phyloP scores from a whole-genome alignment of 2,329 filamentous ascomycete species.

The Tricladium varicosporioides region DNA sequence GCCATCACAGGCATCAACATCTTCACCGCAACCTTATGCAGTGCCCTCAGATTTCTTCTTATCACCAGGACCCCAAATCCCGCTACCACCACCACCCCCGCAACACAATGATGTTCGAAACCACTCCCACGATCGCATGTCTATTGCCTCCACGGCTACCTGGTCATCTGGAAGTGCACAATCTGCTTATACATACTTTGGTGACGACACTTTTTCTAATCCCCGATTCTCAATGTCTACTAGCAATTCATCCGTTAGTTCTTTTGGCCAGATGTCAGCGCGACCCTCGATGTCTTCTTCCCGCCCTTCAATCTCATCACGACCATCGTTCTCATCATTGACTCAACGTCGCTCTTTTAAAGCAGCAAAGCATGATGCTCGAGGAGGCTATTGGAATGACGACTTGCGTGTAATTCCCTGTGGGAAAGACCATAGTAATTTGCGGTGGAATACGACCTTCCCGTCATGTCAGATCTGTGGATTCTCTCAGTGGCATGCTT shows the following conservation, averaged over 20 bases:
- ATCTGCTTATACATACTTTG: slow-evolving; percentile 11
- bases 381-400: slow-evolving; percentile 21
- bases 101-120: slow-evolving; percentile 5
- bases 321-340: background rate
- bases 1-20: background rate
- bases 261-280: slow-evolving; percentile 4
- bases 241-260: slow-evolving; percentile 22
- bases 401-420: slow-evolving; percentile 23
- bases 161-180: slow-evolving; percentile 19
- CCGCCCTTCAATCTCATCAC: background rate
- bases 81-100: background rate
- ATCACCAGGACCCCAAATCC: background rate
- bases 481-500: slow-evolving; percentile 23
- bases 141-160: slow-evolving; percentile 17
- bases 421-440: slow-evolving; percentile 19
- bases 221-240: slow-evolving; percentile 20
- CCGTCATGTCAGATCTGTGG: slow-evolving; percentile 19
- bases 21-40: slow-evolving; percentile 1
- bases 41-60: slow-evolving; percentile 7
- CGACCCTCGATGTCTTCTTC: background rate
- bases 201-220: slow-evolving; percentile 21
- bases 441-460: slow-evolving; percentile 20
- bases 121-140: slow-evolving; percentile 13
- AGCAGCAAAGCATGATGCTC: slow-evolving; percentile 21
- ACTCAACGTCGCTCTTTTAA: slow-evolving; percentile 4